Conservation (phyloP, 345 rosid genomes). For the Aethionema arabicum region DNA sequence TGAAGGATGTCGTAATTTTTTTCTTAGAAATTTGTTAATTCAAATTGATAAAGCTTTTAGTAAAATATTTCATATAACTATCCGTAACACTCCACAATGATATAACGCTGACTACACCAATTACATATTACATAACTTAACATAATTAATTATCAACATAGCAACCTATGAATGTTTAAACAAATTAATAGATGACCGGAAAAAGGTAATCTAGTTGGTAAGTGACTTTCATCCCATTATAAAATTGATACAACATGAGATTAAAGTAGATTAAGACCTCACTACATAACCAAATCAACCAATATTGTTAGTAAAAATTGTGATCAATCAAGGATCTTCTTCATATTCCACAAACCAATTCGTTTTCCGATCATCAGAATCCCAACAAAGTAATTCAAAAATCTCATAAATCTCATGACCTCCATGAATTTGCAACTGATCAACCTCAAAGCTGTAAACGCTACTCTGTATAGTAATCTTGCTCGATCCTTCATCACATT, state of each 20-base stretch:
- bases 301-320: background rate
- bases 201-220: no score
- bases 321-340: background rate
- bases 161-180: no score
- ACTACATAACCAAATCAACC: background rate
- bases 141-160: no score
- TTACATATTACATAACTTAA: no score
- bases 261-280: constrained; percentile 8
- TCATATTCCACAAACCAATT: constrained; percentile 4
- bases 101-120: no score
- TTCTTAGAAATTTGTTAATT: no score
- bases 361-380: constrained; percentile 40
- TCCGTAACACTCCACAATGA: no score
- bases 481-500: constrained; percentile 49
- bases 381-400: constrained; percentile 50
- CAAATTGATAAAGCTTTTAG: no score
- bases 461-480: constrained; percentile 49
- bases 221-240: no score
- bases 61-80: no score
- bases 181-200: no score
- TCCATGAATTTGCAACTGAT: constrained; percentile 53
- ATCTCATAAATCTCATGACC: constrained; percentile 42
- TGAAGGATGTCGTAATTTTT: no score
- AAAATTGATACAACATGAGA: background rate
- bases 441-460: constrained; percentile 44